These are phyloP conservation scores for Chaetoscypha palmicola DNA, from an alignment of 2,329 filamentous ascomycete species.

Conservation along the genomic window DNA sequence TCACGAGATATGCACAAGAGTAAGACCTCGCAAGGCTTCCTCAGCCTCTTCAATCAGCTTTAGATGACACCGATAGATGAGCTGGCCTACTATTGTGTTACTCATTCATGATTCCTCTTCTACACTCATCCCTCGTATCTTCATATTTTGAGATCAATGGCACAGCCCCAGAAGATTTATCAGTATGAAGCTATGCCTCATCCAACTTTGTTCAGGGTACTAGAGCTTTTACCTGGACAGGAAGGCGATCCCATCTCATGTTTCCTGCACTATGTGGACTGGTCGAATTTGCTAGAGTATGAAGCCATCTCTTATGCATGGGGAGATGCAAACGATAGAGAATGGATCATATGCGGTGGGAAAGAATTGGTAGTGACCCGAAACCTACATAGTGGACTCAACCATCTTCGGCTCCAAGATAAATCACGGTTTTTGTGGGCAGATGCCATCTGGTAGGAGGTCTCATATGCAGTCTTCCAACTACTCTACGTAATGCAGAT, in stretches of 20 bases:
- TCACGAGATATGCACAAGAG: no score
- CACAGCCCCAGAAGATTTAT: slow-evolving; percentile 1
- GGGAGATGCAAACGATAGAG: slow-evolving; percentile 14
- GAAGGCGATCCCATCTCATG: slow-evolving; percentile 12
- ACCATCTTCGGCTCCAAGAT: slow-evolving; percentile 17
- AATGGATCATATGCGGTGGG: background rate
- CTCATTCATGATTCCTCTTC: no score
- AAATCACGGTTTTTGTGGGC: slow-evolving; percentile 20
- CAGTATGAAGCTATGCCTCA: slow-evolving; percentile 12
- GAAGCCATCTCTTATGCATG: slow-evolving; percentile 27
- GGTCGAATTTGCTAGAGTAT: slow-evolving; percentile 15
- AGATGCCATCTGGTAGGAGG: slow-evolving; percentile 13
- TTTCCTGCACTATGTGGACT: slow-evolving; percentile 14
- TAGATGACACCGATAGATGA: no score
- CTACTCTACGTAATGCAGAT: background rate
- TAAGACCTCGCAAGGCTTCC: no score
- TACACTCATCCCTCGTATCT: no score
- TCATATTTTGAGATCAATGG: no score
- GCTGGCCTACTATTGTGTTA: no score
- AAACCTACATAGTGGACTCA: slow-evolving; percentile 18
- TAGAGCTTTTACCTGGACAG: slow-evolving; percentile 13
- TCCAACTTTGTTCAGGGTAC: slow-evolving; percentile 15
- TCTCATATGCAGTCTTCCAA: background rate
- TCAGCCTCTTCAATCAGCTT: no score
- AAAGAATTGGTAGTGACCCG: slow-evolving; percentile 11